These are phyloP conservation scores for Spatholobus suberectus DNA, from an alignment of 306 rosid species.

Conservation along the genomic window DNA sequence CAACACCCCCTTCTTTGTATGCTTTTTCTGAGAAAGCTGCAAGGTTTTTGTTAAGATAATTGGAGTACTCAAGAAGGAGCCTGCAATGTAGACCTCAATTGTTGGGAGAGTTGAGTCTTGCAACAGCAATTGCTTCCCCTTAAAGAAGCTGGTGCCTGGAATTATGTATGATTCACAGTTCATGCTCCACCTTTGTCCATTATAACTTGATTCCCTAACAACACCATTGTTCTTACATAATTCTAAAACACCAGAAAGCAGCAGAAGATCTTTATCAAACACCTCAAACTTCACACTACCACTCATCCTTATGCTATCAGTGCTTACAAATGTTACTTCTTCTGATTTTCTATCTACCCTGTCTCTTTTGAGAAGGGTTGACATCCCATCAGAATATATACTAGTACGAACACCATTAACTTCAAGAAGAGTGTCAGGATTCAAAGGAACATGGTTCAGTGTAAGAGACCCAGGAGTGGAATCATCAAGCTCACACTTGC, in stretches of 20 bases:
- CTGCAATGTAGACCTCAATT: conserved; percentile 83
- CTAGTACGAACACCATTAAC: conserved; percentile 76
- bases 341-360: conserved; percentile 79
- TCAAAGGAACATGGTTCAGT: conserved; percentile 70
- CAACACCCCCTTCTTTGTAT: conserved; percentile 57
- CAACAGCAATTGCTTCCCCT: conserved; percentile 54
- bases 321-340: conserved; percentile 86
- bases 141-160: conserved; percentile 58
- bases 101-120: conserved; percentile 57
- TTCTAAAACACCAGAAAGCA: conserved; percentile 74
- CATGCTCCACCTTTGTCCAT: conserved; percentile 69
- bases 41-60: conserved; percentile 73
- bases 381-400: conserved; percentile 64
- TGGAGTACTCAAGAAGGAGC: conserved; percentile 73
- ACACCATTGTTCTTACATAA: conserved; percentile 50
- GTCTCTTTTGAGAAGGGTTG: conserved; percentile 70
- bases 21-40: conserved; percentile 60
- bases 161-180: conserved; percentile 62
- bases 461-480: conserved; percentile 71
- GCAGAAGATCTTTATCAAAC: conserved; percentile 63
- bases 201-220: conserved; percentile 46
- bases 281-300: conserved; percentile 83
- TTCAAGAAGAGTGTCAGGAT: conserved; percentile 77
- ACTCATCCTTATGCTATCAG: conserved; percentile 77
- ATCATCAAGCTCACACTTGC: conserved; percentile 75